Evolutionary conservation across 148 eudicot species (phyloP).

Genomic region (Rhododendron williamsianum): DNA sequence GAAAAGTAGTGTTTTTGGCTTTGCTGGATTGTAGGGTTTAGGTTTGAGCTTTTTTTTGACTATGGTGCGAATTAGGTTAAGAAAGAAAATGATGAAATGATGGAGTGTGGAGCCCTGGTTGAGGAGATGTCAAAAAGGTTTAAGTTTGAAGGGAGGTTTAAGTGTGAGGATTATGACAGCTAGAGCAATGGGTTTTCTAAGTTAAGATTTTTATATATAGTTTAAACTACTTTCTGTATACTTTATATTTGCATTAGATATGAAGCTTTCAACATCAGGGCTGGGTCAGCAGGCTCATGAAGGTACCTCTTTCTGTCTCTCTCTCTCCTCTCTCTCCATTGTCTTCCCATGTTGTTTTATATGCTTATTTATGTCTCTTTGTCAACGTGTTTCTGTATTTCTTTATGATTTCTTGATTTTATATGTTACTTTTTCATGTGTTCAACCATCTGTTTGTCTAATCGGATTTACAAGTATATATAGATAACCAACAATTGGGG

Average conservation of each 20-base stretch:
- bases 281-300: constrained; percentile 52
- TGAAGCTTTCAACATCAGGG: constrained; percentile 74
- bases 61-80: neutral
- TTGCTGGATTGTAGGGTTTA: neutral
- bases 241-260: constrained; percentile 9
- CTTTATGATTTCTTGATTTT: neutral
- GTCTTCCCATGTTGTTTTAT: neutral
- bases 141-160: neutral
- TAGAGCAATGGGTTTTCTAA: constrained; percentile 4
- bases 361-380: neutral
- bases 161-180: constrained; percentile 19
- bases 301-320: constrained; percentile 25
- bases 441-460: neutral
- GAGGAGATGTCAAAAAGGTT: constrained; percentile 1
- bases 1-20: neutral
- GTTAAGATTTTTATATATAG: constrained; percentile 11
- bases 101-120: constrained; percentile 15
- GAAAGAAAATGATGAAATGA: neutral
- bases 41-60: constrained; percentile 1
- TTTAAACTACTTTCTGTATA: constrained; percentile 5
- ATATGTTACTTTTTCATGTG: neutral
- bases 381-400: neutral
- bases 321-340: neutral
- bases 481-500: neutral
- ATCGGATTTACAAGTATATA: neutral